Base-by-base conservation (phyloP, 768 basidiomycete species). In the Agrocybe pediades region DNA sequence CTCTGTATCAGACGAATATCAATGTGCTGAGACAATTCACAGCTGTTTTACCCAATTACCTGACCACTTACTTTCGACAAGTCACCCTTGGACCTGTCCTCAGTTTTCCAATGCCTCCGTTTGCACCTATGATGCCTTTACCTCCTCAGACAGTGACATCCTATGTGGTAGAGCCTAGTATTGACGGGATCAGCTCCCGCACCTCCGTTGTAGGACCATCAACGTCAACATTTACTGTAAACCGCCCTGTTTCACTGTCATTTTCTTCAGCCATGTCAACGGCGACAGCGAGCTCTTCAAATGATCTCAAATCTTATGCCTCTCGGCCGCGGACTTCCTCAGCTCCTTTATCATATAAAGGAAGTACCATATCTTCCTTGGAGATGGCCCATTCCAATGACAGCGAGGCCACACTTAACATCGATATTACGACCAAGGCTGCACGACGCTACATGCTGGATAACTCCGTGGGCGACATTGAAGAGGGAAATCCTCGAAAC, bases 1-100 rank as follows among this genome's bases (percentile, higher is more conserved):
- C 33, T 29, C 26, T 57, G 7, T n/a, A 6, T 15, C 33, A 36
- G 29, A 30, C 29, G 29, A 6, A 15, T 15, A 36, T n/a, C 40
- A 15, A 46, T 36, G 48, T 2, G 20, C 39, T 41, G 0, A 50
- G 44, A 36, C 24, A 21, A 56, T 21, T 51, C 39, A 24, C 52
- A 88, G 87, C 88, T 53, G 73, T 88, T 45, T 70, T 89, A 43
- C 87, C 87, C 2, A 81, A 78, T 27, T 84, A 88, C 65, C 83
- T 90, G 63, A 85, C 84, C 8, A 83, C 84, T 16, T 86, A 86
- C 62, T 90, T 90, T 65, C 74, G 83, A 42, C 85, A 85, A 53
- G 85, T 87, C 24, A 74, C 76, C 3, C 67, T 83, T 36, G 82
- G 84, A 2, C 87, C 87, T 33, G 74, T 83, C 29, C 64, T 86